Base-by-base conservation (phyloP, 176 grass and related monocot genomes). In the Carex pumila region DNA sequence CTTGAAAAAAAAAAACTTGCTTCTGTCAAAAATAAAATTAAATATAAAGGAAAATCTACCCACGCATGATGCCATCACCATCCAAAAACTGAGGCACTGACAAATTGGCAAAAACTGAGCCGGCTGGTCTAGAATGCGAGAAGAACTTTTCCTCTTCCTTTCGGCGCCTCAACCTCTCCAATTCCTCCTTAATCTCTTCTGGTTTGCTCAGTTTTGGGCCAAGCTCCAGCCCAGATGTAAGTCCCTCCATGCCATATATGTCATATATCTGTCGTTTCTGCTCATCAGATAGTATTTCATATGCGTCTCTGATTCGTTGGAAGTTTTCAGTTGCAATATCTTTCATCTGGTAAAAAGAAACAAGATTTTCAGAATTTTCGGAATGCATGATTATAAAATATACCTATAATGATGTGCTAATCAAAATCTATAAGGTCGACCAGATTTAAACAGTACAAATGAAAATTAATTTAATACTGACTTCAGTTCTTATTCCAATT, bases 241-340 rank as follows among this genome's bases (percentile, higher is more conserved):
- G 89, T 49, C 96, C 96, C 91, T 99, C 96, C 91, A 99, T 99
- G 17, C 93, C 96, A 89, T 99, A 95, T 13, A 99, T 92, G 81
- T 99, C 96, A 86, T 99, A 99, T n/a, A 99, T 93, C 82, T 95
- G 93, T 47, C 96, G 91, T 93, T 95, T 99, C 59, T 90, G 86
- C 72, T 89, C 91, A 86, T 99, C 91, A 2, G 83, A 91, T 82
- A 99, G 83, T 77, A 99, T 84, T 74, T 92, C 91, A 53, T 99
- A 95, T 85, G 96, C 96, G 85, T 95, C 93, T 72, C 90, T 75
- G 87, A 99, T 95, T 71, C 91, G 86, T 77, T 93, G 92, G 72
- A 99, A 99, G 85, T 95, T 99, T 83, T 99, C 93, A 54, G 96
- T 99, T 50, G 96, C 96, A 62, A 87, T 82, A 89, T 99, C 96